A percentile compares a stretch with the other conserved stretches of the same genome.
Evolutionary conservation across 2,329 filamentous ascomycete species (phyloP).

Genomic region (Penicillium sp.): DNA sequence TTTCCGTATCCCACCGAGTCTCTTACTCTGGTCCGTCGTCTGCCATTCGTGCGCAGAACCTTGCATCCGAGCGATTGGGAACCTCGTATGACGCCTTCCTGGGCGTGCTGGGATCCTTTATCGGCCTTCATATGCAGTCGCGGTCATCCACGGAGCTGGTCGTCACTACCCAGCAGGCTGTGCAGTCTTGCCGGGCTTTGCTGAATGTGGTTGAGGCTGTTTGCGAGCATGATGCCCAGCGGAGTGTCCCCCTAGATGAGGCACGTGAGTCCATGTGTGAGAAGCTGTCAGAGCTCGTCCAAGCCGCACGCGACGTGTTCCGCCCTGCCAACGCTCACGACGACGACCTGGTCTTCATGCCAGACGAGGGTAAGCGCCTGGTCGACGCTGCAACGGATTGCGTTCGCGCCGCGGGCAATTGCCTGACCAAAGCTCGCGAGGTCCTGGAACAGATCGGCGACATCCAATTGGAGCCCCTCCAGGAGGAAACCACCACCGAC

Average conservation of each 20-base stretch:
- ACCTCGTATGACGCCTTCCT: conserved; percentile 84
- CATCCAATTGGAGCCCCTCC: conserved; percentile 74
- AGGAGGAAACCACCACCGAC: conserved; percentile 32
- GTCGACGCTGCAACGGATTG: conserved; percentile 81
- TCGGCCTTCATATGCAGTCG: conserved; percentile 91
- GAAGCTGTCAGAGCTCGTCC: conserved; percentile 76
- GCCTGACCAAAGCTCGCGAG: conserved; percentile 80
- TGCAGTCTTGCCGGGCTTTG: conserved; percentile 76
- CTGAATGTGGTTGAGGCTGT: conserved; percentile 80
- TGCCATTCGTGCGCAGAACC: conserved; percentile 64
- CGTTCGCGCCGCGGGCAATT: conserved; percentile 87
- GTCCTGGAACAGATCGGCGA: conserved; percentile 88
- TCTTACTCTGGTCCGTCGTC: conserved; percentile 72
- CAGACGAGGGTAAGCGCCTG: conserved; percentile 74
- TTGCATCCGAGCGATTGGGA: conserved; percentile 81
- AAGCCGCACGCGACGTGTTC: conserved; percentile 78
- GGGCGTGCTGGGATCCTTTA: conserved; percentile 88
- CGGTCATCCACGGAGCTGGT: conserved; percentile 83
- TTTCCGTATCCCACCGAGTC: conserved; percentile 69
- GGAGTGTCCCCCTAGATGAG: conserved; percentile 66
- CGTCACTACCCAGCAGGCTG: conserved; percentile 78
- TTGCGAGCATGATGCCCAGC: conserved; percentile 72
- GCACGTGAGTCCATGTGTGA: conserved; percentile 77
- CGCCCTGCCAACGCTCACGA: conserved; percentile 67
- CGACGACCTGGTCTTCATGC: conserved; percentile 75